Base-by-base conservation (phyloP, 495 filamentous ascomycete species). In the Tuber aestivum region DNA sequence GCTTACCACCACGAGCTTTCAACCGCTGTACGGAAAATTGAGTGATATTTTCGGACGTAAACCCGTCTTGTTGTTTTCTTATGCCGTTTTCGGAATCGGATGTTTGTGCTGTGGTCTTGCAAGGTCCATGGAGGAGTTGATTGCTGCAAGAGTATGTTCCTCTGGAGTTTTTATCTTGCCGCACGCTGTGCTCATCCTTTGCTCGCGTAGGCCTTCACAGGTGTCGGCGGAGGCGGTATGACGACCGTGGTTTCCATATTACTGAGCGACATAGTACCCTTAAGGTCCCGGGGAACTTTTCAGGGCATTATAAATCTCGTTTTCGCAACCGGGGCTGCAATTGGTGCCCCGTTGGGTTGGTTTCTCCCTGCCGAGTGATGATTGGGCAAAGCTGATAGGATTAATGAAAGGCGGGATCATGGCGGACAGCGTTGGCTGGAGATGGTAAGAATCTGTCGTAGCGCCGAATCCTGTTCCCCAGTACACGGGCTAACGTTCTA, bases 21-120 rank as follows among this genome's bases (percentile, higher is more conserved):
- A 94, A 83, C 92, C 91, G 1, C 83, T 94, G 0, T 95, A 93
- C 81, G 93, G 92, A 42, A 92, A 92, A 80, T 81, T 93, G 61
- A 90, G 88, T 74, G 92, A 95, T 83, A 94, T 95, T 70, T 95
- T 95, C 84, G 91, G 92, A 21, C 88, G 93, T n/a, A 94, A 94
- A 85, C 79, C 87, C 23, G 91, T 89, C 79, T 85, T 96, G 32
- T 86, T 95, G 3, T 92, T 90, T 78, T 89, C 89, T 7, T 95
- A 95, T 85, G 81, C 86, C 42, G 83, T 94, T 73, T 96, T 96
- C 83, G 92, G 92, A 4, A 80, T 90, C 23, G 93, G 92, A 1
- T 92, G 90, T 75, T 82, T 94, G 37, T 89, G 87, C 73, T 95
- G 93, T 81, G 93, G 93, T 3, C 81, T 94, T 10, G 89, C 91